Conservation (phyloP, 345 rosid species). For the Aquilaria malaccensis region DNA sequence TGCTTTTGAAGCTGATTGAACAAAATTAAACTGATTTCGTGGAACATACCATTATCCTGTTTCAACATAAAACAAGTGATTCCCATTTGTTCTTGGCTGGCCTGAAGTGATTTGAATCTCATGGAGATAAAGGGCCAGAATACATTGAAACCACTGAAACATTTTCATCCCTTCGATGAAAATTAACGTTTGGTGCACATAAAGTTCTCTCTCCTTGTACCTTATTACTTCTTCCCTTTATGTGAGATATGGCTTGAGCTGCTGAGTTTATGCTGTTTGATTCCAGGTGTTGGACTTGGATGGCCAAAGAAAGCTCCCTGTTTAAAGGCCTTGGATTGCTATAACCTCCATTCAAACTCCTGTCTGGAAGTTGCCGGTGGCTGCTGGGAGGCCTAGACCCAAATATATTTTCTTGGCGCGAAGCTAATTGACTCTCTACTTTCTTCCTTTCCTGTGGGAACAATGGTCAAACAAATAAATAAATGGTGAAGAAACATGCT, state of each 20-base stretch:
- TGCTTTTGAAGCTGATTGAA: too few relatives aligned
- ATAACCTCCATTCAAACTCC: slow-evolving; percentile 59
- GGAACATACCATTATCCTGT: too few relatives aligned
- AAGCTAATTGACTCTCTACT: slow-evolving; percentile 32
- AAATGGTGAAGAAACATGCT: too few relatives aligned
- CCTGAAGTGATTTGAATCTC: slow-evolving; percentile 8
- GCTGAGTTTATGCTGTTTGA: slow-evolving; percentile 33
- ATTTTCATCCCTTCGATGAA: slow-evolving; percentile 54
- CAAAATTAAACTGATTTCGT: too few relatives aligned
- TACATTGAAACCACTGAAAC: slow-evolving; percentile 65
- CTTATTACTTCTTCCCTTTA: slow-evolving; percentile 39
- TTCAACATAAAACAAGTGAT: too few relatives aligned
- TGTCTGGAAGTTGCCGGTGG: slow-evolving; percentile 39
- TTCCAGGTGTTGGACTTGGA: slow-evolving; percentile 30
- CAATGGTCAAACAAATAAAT: too few relatives aligned
- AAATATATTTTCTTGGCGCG: slow-evolving; percentile 41
- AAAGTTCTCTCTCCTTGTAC: slow-evolving; percentile 28
- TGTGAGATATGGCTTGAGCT: slow-evolving; percentile 40
- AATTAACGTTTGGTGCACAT: slow-evolving; percentile 25
- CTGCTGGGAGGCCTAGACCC: slow-evolving; percentile 59
- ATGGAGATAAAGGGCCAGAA: slow-evolving; percentile 73
- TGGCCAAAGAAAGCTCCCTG: slow-evolving; percentile 40
- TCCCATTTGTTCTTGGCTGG: neutral
- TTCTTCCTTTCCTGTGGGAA: slow-evolving; percentile 61
- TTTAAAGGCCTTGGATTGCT: slow-evolving; percentile 39